phyloP scores from a whole-genome alignment of 345 rosid genomes.

The rapeseed (Brassica napus) region Da-Ae NC_063450.1:51163501-51164000 shows the following conservation, averaged over 20 bases:
- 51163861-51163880: slow-evolving; percentile 69
- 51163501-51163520: not conserved
- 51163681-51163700: slow-evolving; percentile 6
- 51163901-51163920: slow-evolving; percentile 57
- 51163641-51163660: slow-evolving; percentile 98
- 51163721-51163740: not conserved
- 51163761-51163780: not conserved
- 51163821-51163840: slow-evolving; percentile 92
- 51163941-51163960: not conserved
- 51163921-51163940: not conserved
- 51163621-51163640: slow-evolving; percentile 76
- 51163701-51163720: not conserved
- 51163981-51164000: no score
- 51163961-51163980: no score
- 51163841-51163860: slow-evolving; percentile 92
- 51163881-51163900: slow-evolving; percentile 90
- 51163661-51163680: not conserved
- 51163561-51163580: not conserved
- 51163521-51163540: slow-evolving; percentile 13
- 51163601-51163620: slow-evolving; percentile 60
- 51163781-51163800: slow-evolving; percentile 96
- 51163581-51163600: slow-evolving; percentile 43
- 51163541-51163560: not conserved
- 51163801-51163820: slow-evolving; percentile 95
- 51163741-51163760: slow-evolving; percentile 11